Evolutionary conservation across 2,329 filamentous ascomycete genomes (phyloP).

Genomic region (Nemania abortiva): DNA sequence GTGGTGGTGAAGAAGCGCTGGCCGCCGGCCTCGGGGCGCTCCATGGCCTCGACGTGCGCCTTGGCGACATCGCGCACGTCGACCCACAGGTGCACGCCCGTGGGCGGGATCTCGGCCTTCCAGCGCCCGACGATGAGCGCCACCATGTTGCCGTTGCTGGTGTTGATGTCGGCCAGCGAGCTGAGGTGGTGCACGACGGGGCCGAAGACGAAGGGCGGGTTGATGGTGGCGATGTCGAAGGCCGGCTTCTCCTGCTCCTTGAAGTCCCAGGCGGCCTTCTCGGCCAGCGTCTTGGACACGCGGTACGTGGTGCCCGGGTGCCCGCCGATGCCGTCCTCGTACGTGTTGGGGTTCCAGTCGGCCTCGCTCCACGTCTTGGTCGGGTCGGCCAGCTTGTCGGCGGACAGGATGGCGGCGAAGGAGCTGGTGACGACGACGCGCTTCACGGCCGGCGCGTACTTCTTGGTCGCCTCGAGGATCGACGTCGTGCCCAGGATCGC

Average conservation of each 20-base stretch:
- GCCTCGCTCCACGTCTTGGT: constrained; percentile 59
- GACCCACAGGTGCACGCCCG: constrained; percentile 62
- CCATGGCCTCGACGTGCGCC: constrained; percentile 66
- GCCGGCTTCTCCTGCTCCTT: constrained; percentile 56
- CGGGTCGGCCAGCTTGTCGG: constrained; percentile 54
- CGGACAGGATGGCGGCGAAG: constrained; percentile 65
- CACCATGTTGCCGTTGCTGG: constrained; percentile 65
- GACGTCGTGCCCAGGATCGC: constrained; percentile 73
- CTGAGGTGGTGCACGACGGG: constrained; percentile 63
- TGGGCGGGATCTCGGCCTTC: constrained; percentile 58
- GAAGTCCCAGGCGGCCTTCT: constrained; percentile 67
- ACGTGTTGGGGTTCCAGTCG: constrained; percentile 67
- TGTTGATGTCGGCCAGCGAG: constrained; percentile 63
- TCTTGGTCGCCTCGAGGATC: constrained; percentile 77
- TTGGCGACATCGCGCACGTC: constrained; percentile 68
- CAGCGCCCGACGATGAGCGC: constrained; percentile 63
- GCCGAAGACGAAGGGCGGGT: constrained; percentile 67
- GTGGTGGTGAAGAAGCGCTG: constrained; percentile 64
- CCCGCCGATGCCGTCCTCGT: constrained; percentile 57
- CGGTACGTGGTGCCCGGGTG: constrained; percentile 62
- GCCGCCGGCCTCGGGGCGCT: constrained; percentile 61
- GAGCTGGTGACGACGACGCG: constrained; percentile 74
- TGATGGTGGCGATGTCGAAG: constrained; percentile 66
- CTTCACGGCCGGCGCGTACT: constrained; percentile 70
- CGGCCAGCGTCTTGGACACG: constrained; percentile 67